These are phyloP conservation scores for Phaeosphaeriaceae sp. DNA, from an alignment of 2,329 filamentous ascomycete species.

Conservation along the genomic window DNA sequence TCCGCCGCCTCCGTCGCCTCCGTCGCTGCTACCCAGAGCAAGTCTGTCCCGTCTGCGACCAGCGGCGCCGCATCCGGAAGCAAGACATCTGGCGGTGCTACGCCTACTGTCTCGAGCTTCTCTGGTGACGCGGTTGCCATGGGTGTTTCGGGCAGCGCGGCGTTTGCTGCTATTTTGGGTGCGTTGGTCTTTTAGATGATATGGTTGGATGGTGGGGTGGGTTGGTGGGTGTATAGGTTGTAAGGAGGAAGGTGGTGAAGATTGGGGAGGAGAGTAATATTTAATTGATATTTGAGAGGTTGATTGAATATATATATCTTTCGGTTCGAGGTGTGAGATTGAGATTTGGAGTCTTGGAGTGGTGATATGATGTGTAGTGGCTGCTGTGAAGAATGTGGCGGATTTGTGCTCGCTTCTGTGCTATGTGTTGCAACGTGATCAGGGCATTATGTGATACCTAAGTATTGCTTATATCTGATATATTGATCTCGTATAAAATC, in stretches of 20 bases:
- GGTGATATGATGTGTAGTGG: neutral
- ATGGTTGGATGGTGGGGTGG: neutral
- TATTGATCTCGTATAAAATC: no score
- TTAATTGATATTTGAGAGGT: neutral
- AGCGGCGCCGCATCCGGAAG: neutral
- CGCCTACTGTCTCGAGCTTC: neutral
- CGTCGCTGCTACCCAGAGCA: constrained; percentile 27
- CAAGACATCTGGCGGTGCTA: neutral
- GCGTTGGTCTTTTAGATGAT: constrained; percentile 25
- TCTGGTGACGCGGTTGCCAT: neutral
- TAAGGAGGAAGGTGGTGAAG: neutral
- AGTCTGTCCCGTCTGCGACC: constrained; percentile 9
- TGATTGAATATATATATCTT: neutral
- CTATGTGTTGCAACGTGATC: no score
- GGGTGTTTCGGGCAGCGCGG: constrained; percentile 3
- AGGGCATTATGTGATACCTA: no score
- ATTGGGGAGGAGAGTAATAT: neutral
- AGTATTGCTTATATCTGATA: no score
- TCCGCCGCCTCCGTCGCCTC: constrained; percentile 23
- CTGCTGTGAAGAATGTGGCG: no score
- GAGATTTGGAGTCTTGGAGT: no score
- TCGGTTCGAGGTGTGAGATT: neutral
- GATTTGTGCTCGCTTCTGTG: no score
- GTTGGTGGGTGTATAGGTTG: neutral
- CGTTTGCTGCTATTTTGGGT: constrained; percentile 23